phyloP scores from a whole-genome alignment of 495 filamentous ascomycete species.

The Neurospora pannonica region DNA sequence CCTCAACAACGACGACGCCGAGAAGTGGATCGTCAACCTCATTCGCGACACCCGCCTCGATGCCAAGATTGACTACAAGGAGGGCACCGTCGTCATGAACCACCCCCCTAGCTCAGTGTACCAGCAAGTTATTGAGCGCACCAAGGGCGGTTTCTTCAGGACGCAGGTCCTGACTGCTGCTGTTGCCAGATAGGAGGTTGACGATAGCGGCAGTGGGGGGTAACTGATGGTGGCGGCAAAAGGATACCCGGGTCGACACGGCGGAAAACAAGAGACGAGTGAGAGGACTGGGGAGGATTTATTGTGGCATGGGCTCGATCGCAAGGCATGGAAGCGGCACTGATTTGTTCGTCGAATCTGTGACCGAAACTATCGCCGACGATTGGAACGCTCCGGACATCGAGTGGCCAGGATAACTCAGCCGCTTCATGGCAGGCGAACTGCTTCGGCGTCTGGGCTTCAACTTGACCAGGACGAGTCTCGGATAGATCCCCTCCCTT shows the following conservation, averaged over 20 bases:
- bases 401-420: background rate
- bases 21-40: constrained; percentile 99
- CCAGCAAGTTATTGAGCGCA: constrained; percentile 96
- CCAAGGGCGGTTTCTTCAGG: constrained; percentile 89
- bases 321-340: background rate
- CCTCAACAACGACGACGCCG: constrained; percentile 83
- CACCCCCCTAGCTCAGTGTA: constrained; percentile 96
- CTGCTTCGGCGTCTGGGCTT: background rate
- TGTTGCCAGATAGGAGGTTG: constrained; percentile 31
- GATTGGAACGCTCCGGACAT: background rate
- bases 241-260: background rate
- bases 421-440: background rate
- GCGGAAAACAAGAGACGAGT: background rate
- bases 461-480: background rate
- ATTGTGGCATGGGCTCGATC: background rate
- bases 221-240: background rate
- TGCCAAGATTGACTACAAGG: constrained; percentile 98
- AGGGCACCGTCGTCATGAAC: constrained; percentile 98
- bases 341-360: background rate
- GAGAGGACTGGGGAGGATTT: background rate
- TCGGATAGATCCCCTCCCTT: background rate
- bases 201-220: background rate
- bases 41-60: constrained; percentile 96
- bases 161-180: constrained; percentile 63
- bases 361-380: background rate